Base-by-base conservation (phyloP, 768 basidiomycete genomes). In the Lactifluus pinguis region DNA sequence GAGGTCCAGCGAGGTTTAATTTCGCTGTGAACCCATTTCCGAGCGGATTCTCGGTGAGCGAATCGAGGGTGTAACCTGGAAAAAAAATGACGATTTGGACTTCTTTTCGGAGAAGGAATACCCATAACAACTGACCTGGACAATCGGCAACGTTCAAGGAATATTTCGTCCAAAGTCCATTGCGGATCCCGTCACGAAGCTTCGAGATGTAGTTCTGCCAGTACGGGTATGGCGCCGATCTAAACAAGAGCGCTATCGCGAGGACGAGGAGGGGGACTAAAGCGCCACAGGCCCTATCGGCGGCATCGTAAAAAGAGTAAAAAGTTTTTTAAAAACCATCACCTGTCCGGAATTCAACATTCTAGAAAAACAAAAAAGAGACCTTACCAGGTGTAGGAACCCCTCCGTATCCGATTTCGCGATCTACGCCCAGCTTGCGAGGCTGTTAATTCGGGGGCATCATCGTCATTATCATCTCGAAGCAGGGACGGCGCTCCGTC, bases 31-130 rank as follows among this genome's bases (percentile, higher is more conserved):
- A 72, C 29, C 85, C 84, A 13, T 67, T 74, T 15, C 67, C 45
- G 45, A 47, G 45, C 4, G 1, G 61, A 3, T 73, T 79, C 63
- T 81, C 73, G 8, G 69, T 57, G 19, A 88, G 63, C 2, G 73
- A 72, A 15, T 70, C 66, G 19, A 89, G 69, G 6, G 73, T 72
- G 65, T 88, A 89, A 15, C 87, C 87, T 83, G 57, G 17, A 21
- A 8, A 14, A 54, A 11, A 14, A 54, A 11, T 15, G 30, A 30
- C 13, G 32, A 30, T 19, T 42, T 55, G 14, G 29, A 14, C 25
- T 25, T 39, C 2, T 39, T 14, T n/a, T 19, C 30, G 21, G 32
- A 14, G n/a, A 44, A 21, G 15, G 13, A 6, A 54, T 45, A 19
- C 34, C 42, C 10, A 41, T 17, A 30, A 44, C 6, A 30, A 62